A percentile compares a stretch with the other conserved stretches of the same genome.
Evolutionary conservation across 2,329 filamentous ascomycete genomes (phyloP).

Genomic region (Talaromyces islandicus): DNA sequence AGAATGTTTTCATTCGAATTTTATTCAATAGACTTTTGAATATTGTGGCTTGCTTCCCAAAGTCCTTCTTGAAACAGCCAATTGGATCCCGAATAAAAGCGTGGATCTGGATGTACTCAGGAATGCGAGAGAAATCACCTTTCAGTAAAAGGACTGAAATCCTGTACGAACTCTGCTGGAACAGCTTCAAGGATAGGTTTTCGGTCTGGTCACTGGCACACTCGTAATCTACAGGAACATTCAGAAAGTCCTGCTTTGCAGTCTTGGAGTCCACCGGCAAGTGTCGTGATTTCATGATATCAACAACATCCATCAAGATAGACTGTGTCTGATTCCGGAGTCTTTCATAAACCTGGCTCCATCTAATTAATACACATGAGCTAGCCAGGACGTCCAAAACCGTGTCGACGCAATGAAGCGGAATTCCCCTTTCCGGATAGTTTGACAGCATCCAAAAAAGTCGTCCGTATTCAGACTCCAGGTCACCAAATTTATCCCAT

Average conservation of each 20-base stretch:
- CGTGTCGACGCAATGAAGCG: not conserved
- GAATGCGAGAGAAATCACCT: not conserved
- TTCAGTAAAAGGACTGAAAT: not conserved
- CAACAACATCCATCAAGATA: not conserved
- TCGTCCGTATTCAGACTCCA: not conserved
- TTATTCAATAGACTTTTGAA: not conserved
- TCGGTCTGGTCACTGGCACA: not conserved
- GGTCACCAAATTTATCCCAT: not conserved
- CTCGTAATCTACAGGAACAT: not conserved
- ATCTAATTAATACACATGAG: not conserved
- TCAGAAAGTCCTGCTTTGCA: not conserved
- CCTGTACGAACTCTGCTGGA: not conserved
- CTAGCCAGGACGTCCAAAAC: not conserved
- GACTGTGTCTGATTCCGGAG: not conserved
- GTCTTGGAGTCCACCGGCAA: not conserved
- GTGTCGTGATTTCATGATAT: not conserved
- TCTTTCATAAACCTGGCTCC: not conserved
- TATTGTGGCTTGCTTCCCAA: not conserved
- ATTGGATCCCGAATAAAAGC: not conserved
- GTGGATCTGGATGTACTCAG: not conserved
- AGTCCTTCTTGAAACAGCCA: not conserved
- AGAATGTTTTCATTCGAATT: not conserved
- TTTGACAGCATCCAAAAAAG: not conserved
- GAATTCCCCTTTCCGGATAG: not conserved
- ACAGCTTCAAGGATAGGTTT: not conserved